Evolutionary conservation across 495 filamentous ascomycete species (phyloP).

Genomic region (Neurospora pannonica): DNA sequence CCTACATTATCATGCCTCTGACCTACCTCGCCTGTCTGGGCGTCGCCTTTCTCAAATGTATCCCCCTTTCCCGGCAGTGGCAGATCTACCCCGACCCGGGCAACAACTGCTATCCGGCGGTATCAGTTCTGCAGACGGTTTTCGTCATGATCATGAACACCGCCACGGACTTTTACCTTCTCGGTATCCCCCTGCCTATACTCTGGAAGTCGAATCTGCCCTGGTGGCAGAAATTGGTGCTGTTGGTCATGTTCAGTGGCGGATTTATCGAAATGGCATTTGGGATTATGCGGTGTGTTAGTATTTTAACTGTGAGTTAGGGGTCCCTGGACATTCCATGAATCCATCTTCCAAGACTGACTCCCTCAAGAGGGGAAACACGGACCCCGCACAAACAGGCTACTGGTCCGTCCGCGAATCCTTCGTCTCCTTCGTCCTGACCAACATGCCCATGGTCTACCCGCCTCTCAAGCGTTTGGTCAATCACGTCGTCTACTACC

Average conservation of each 20-base stretch:
- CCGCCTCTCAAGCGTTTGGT: slow-evolving; percentile 28
- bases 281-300: slow-evolving; percentile 50
- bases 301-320: slow-evolving; percentile 41
- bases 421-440: slow-evolving; percentile 50
- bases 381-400: slow-evolving; percentile 42
- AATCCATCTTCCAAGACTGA: neutral
- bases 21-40: slow-evolving; percentile 44
- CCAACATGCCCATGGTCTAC: slow-evolving; percentile 53
- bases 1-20: slow-evolving; percentile 32
- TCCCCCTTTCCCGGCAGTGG: slow-evolving; percentile 46
- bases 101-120: slow-evolving; percentile 20
- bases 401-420: slow-evolving; percentile 56
- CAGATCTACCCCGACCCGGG: slow-evolving; percentile 50
- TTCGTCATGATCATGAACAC: slow-evolving; percentile 42
- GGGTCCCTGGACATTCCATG: neutral
- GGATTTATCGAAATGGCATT: slow-evolving; percentile 51
- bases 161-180: slow-evolving; percentile 44
- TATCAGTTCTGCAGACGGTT: slow-evolving; percentile 26
- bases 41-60: slow-evolving; percentile 27
- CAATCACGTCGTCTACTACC: neutral
- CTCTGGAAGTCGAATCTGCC: slow-evolving; percentile 44
- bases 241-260: slow-evolving; percentile 49
- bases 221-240: slow-evolving; percentile 40
- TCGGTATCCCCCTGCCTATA: slow-evolving; percentile 48
- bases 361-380: slow-evolving; percentile 24